Conservation (phyloP, 2,329 filamentous ascomycete genomes). For the Trichoderma sp. region DNA sequence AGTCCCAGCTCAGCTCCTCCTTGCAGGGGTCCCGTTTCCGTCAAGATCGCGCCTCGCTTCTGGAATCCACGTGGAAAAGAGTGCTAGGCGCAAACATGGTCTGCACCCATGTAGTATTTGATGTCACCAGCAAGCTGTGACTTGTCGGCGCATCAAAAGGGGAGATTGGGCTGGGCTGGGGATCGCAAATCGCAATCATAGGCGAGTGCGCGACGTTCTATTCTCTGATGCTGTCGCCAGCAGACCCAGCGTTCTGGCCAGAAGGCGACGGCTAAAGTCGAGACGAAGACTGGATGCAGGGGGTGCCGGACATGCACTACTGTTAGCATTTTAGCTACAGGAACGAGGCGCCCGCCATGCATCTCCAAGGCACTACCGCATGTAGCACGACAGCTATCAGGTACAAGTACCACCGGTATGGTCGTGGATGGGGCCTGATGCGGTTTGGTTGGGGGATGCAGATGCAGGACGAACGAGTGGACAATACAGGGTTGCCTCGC, state of each 20-base stretch:
- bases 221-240: background rate
- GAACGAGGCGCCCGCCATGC: constrained; percentile 11
- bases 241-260: background rate
- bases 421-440: background rate
- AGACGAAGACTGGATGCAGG: background rate
- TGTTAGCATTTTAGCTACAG: background rate
- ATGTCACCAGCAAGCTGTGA: constrained; percentile 16
- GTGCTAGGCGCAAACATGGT: constrained; percentile 11
- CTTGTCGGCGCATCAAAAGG: constrained; percentile 7
- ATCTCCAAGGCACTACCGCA: constrained; percentile 7
- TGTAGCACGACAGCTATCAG: constrained; percentile 12
- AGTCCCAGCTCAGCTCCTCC: background rate
- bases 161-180: constrained; percentile 2
- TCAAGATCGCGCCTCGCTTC: constrained; percentile 23
- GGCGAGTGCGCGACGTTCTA: background rate
- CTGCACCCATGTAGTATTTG: constrained; percentile 2
- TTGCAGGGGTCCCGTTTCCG: background rate
- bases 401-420: constrained; percentile 8
- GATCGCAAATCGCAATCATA: background rate
- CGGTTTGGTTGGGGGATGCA: background rate
- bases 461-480: background rate
- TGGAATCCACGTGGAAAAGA: constrained; percentile 21
- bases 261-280: background rate
- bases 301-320: background rate
- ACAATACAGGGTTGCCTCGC: constrained; percentile 6